Conservation (phyloP, 441 rosid genomes). For the Corymbia citriodora region DNA sequence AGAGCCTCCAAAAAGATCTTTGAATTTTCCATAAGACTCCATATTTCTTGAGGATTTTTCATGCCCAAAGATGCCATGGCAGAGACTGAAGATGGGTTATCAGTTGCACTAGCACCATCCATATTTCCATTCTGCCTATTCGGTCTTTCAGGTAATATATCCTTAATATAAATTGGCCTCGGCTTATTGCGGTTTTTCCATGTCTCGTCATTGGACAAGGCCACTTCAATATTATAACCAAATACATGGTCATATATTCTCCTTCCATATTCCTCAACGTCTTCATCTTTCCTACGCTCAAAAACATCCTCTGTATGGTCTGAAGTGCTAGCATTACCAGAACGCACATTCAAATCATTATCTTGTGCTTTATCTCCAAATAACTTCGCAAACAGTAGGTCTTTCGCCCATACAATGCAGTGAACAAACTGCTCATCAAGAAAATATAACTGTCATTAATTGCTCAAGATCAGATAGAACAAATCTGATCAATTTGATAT, state of each 20-base stretch:
- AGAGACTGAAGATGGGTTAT: constrained; percentile 40
- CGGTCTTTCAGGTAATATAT: constrained; percentile 43
- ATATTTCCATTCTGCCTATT: constrained; percentile 58
- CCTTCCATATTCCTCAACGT: constrained; percentile 75
- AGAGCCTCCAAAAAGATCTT: constrained; percentile 75
- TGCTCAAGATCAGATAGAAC: background rate
- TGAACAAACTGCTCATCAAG: constrained; percentile 80
- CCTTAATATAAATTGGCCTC: constrained; percentile 68
- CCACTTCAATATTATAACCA: constrained; percentile 87
- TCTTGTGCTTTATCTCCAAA: constrained; percentile 95
- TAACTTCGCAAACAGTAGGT: constrained; percentile 88
- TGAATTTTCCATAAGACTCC: constrained; percentile 82
- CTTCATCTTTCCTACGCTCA: constrained; percentile 63
- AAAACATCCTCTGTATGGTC: constrained; percentile 65
- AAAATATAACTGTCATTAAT: background rate
- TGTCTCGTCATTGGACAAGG: constrained; percentile 89
- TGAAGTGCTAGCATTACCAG: constrained; percentile 58
- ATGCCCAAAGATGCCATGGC: constrained; percentile 82
- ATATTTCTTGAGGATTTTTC: constrained; percentile 94
- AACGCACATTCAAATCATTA: constrained; percentile 90
- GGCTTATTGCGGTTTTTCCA: constrained; percentile 87
- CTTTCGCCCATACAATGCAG: constrained; percentile 99
- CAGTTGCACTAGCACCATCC: constrained; percentile 28
- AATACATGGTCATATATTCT: constrained; percentile 95
- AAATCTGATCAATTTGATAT: background rate